Base-by-base conservation (phyloP, 371 early-diverging fungal species). In the Mortierella polycephala region DNA sequence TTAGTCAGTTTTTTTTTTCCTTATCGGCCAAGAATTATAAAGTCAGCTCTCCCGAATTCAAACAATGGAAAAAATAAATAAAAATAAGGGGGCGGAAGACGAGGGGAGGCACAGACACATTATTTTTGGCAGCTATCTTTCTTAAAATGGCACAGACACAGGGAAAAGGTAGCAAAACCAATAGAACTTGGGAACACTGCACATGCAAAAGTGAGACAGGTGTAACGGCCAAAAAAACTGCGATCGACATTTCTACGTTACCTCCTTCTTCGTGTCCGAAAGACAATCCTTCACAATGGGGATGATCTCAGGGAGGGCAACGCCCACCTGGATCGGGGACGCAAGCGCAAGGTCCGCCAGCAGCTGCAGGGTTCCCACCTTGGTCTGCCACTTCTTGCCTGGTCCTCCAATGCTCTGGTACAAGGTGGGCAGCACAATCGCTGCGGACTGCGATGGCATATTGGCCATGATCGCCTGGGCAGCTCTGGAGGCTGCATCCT, bases 341-440 rank as follows among this genome's bases (percentile, higher is more conserved):
- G 71, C 83, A 44, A 83, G 75, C 46, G 90, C 88, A 46, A 89
- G 85, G 45, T 82, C 80, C 13, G 81, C 77, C 13, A 94, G 65
- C 10, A 89, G 60, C 60, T 90, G 84, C 45, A 92, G 74, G 20
- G 91, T 91, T 53, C 87, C 92, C 23, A 89, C 84, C 75, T 90
- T 89, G 52, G 92, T 90, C 82, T 94, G 93, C 94, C 93, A 93
- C 69, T 93, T 93, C 75, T 90, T 92, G 7, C 77, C 77, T 61
- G 88, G 88, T 63, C 87, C 84, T 54, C 71, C 83, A 84, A 90
- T 88, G 69, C 83, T 88, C 40, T 90, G 88, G 62, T 81, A 87
- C 10, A 94, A 83, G 37, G 87, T 69, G 40, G 94, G 92, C 57
- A 93, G 71, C 7, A 91, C 60, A 56, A 83, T 55, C 13, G 81